These are phyloP conservation scores for Microcyclospora pomicola DNA, from an alignment of 2,329 filamentous ascomycete species.

Conservation along the genomic window DNA sequence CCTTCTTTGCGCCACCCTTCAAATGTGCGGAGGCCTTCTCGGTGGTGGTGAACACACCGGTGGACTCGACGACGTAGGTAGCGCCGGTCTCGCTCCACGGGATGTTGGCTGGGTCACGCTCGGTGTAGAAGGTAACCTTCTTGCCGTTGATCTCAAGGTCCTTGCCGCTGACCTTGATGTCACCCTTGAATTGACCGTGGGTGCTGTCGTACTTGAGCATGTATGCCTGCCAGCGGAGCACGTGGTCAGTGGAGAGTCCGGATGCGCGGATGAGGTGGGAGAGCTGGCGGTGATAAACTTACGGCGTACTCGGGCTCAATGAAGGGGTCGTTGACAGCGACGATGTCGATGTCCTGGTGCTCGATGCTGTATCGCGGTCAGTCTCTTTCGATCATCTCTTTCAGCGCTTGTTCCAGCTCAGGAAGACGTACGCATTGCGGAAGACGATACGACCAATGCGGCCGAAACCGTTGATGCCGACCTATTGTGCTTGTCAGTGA, in stretches of 20 bases:
- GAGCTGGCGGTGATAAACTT: conserved; percentile 34
- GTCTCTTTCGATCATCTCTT: conserved; percentile 7
- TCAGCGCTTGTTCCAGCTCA: conserved; percentile 5
- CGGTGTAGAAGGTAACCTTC: conserved; percentile 84
- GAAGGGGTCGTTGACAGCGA: conserved; percentile 98
- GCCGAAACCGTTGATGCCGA: conserved; percentile 99
- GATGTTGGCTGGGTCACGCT: conserved; percentile 80
- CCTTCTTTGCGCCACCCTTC: conserved; percentile 96
- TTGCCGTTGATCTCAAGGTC: conserved; percentile 84
- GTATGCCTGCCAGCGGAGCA: conserved; percentile 54
- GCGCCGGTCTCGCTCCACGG: conserved; percentile 80
- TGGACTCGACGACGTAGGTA: conserved; percentile 93
- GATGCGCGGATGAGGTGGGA: background rate
- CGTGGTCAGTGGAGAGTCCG: conserved; percentile 7
- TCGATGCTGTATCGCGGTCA: conserved; percentile 44
- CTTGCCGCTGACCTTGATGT: conserved; percentile 58
- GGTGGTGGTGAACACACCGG: conserved; percentile 96
- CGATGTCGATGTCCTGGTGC: conserved; percentile 78
- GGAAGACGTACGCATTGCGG: conserved; percentile 67
- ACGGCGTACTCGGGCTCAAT: conserved; percentile 96
- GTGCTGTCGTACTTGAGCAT: conserved; percentile 99
- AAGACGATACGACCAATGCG: conserved; percentile 98
- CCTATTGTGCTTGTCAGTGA: conserved; percentile 42
- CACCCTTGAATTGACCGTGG: conserved; percentile 93
- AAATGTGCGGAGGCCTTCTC: conserved; percentile 92